These are phyloP conservation scores for Neostapfia colusana DNA, from an alignment of 176 grass and related monocot species.

Conservation along the genomic window DNA sequence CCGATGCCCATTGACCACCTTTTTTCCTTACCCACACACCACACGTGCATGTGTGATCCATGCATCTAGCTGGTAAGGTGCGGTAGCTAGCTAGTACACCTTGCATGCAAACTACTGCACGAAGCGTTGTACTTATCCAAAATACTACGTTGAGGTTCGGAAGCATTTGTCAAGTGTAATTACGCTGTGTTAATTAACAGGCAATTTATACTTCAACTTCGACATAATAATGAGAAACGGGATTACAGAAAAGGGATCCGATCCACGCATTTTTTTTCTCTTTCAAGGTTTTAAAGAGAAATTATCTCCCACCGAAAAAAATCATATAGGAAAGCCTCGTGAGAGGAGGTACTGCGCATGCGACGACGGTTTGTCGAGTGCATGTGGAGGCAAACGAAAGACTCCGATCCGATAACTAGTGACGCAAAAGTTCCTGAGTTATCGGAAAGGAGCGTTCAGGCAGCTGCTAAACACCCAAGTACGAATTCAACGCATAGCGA, in stretches of 20 bases:
- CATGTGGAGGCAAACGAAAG: neutral
- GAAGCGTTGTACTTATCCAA: no score
- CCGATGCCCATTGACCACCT: slow-evolving; percentile 38
- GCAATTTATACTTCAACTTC: no score
- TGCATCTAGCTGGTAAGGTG: neutral
- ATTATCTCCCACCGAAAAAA: no score
- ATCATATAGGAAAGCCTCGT: neutral
- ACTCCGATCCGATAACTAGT: neutral
- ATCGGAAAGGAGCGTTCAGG: neutral
- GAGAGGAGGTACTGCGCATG: neutral
- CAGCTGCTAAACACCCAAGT: neutral
- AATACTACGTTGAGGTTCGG: no score
- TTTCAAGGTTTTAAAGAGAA: no score
- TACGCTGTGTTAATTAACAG: no score
- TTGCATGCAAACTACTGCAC: no score
- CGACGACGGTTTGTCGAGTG: no score
- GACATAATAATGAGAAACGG: no score
- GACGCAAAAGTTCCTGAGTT: neutral
- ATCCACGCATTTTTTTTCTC: no score
- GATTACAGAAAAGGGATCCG: no score
- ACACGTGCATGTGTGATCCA: neutral
- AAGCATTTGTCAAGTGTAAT: no score
- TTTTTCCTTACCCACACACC: neutral
- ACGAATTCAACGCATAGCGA: neutral
- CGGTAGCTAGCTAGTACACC: neutral